Conservation (phyloP, 495 filamentous ascomycete species). For the Aspergillus biplanus region DNA sequence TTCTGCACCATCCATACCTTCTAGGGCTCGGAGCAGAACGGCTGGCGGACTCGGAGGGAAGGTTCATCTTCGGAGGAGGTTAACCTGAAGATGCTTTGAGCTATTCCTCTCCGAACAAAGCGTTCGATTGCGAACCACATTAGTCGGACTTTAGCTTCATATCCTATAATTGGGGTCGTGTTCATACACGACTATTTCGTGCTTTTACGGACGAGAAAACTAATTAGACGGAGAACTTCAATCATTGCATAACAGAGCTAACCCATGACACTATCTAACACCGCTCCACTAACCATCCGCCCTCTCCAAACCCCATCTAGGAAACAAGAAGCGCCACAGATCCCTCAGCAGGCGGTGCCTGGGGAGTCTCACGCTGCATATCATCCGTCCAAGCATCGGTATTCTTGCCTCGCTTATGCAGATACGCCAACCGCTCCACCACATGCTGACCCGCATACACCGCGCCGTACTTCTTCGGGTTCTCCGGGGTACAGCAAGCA, state of each 20-base stretch:
- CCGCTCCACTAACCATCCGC: background rate
- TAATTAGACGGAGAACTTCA: background rate
- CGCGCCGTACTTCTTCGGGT: constrained; percentile 10
- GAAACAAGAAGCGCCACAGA: background rate
- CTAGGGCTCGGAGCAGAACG: background rate
- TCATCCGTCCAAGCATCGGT: constrained; percentile 19
- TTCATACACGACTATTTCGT: background rate
- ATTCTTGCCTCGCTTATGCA: constrained; percentile 14
- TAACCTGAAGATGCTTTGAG: background rate
- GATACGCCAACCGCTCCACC: constrained; percentile 13
- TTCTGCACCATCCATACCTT: background rate
- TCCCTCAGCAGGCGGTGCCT: background rate
- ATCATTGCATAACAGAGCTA: background rate
- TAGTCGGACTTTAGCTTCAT: background rate
- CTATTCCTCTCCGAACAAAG: background rate
- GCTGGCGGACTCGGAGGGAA: background rate
- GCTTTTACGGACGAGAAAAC: background rate
- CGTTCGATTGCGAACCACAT: background rate
- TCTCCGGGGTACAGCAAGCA: constrained; percentile 6
- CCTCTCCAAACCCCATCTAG: background rate
- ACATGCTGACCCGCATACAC: constrained; percentile 20
- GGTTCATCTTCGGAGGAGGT: background rate
- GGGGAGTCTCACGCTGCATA: constrained; percentile 10
- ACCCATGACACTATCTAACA: background rate
- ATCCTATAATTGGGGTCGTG: background rate